Base-by-base conservation (phyloP, 768 basidiomycete genomes). In the Phaeolepiota aurea region DNA sequence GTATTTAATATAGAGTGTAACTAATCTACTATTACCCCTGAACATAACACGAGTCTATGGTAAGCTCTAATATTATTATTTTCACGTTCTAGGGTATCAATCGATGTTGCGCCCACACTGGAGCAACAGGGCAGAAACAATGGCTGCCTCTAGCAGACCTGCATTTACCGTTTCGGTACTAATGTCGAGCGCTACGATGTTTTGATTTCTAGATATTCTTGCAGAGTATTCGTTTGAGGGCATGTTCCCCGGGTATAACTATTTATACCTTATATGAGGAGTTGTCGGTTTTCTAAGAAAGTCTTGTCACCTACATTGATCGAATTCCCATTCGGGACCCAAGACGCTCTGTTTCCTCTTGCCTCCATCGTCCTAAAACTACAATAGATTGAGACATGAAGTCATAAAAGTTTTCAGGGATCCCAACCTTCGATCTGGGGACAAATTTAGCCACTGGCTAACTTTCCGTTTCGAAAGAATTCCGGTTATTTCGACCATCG, bases 61-160 rank as follows among this genome's bases (percentile, higher is more conserved):
- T 31, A 31, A n/a, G n/a, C n/a, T n/a, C n/a, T n/a, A n/a, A n/a
- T n/a, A n/a, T n/a, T n/a, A n/a, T n/a, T n/a, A n/a, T n/a, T n/a
- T n/a, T n/a, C n/a, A n/a, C n/a, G n/a, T n/a, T n/a, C n/a, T n/a
- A n/a, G n/a, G n/a, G n/a, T n/a, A 40, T 59, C 37, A 76, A 42
- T 72, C 71, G 14, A 76, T 64, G 45, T 51, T 65, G 44, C 62
- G 64, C 18, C 74, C 74, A 22, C 56, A 70, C 34, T 66, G 64
- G 31, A 76, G 51, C 28, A 76, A 58, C 4, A 68, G 51, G 1
- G 69, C 65, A 0, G 71, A 65, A 13, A 76, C 59, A 31, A 77
- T 52, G 32, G 59, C 62, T 1, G 59, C 51, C 20, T 76, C 66
- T 1, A 75, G 54, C 14, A 77, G 57, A n/a, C 68, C 65, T 3